A percentile compares a stretch with the other conserved stretches of the same genome.
phyloP scores from a whole-genome alignment of 345 rosid species.

The Bruguiera gymnorhiza region DNA sequence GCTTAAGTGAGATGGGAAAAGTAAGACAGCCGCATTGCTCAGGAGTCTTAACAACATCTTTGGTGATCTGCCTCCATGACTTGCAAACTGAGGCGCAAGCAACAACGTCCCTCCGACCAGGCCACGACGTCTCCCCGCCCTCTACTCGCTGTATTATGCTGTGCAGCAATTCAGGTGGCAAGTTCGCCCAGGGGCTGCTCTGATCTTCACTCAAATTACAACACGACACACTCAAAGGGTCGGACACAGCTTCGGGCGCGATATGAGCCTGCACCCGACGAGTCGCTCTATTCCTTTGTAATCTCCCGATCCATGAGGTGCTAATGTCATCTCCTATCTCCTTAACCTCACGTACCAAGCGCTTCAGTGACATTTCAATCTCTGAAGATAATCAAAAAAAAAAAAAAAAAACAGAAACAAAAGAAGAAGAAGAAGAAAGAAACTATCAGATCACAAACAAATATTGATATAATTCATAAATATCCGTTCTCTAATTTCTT shows the following conservation, averaged over 20 bases:
- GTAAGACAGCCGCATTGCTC: constrained; percentile 70
- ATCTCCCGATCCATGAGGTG: constrained; percentile 29
- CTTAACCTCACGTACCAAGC: constrained; percentile 49
- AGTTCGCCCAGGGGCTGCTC: constrained; percentile 61
- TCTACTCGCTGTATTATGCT: constrained; percentile 67
- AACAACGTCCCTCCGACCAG: constrained; percentile 72
- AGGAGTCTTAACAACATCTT: constrained; percentile 56
- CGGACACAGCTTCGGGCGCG: constrained; percentile 51
- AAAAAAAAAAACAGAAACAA: not conserved
- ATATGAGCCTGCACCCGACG: constrained; percentile 59
- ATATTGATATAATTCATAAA: not conserved
- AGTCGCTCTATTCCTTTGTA: constrained; percentile 23
- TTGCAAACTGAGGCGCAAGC: constrained; percentile 82
- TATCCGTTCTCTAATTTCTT: not conserved
- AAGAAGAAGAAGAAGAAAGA: not conserved
- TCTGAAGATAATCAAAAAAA: not conserved
- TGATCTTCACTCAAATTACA: constrained; percentile 23
- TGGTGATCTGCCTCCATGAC: constrained; percentile 78
- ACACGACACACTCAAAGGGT: constrained; percentile 13
- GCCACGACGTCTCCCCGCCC: constrained; percentile 58
- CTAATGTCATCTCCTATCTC: constrained; percentile 42
- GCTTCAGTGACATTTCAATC: constrained; percentile 49
- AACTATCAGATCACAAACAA: not conserved
- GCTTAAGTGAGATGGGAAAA: constrained; percentile 80
- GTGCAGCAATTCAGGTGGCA: constrained; percentile 83